Conservation (phyloP, 805 yeast genomes). For the Sungouiozyma ichnusensis region DNA sequence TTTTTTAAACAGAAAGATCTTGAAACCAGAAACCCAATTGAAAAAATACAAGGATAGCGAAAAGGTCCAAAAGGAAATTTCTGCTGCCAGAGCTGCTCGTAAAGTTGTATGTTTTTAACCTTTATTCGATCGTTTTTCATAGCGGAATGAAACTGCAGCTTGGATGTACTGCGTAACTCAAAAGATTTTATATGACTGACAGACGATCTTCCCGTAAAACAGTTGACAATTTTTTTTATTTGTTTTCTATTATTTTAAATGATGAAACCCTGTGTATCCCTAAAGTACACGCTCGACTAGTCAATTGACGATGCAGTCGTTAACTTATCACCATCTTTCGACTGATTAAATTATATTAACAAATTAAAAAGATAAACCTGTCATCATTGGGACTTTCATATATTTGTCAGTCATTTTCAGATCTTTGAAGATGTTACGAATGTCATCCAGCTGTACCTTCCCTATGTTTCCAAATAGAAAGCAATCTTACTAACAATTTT, state of each 20-base stretch:
- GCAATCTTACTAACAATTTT: not conserved
- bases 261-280: conserved; percentile 43
- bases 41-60: conserved; percentile 74
- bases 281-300: conserved; percentile 46
- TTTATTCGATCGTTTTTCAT: conserved; percentile 5
- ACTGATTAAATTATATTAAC: conserved; percentile 32
- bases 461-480: not conserved
- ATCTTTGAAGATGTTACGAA: not conserved
- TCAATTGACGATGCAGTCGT: conserved; percentile 57
- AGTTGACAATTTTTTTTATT: not conserved
- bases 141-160: not conserved
- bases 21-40: conserved; percentile 73
- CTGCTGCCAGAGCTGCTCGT: conserved; percentile 71
- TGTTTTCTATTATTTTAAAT: conserved; percentile 6
- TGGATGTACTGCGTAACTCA: not conserved
- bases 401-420: not conserved
- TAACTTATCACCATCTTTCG: conserved; percentile 70
- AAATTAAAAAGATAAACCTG: not conserved
- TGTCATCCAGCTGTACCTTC: not conserved
- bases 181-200: not conserved
- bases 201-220: conserved; percentile 4
- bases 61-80: conserved; percentile 65
- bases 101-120: conserved; percentile 55
- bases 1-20: conserved; percentile 29
- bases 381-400: not conserved